Evolutionary conservation across 2,329 filamentous ascomycete species (phyloP), one percentile per base, ranked within the genome.

Genomic region (Alternaria brassicicola): DNA sequence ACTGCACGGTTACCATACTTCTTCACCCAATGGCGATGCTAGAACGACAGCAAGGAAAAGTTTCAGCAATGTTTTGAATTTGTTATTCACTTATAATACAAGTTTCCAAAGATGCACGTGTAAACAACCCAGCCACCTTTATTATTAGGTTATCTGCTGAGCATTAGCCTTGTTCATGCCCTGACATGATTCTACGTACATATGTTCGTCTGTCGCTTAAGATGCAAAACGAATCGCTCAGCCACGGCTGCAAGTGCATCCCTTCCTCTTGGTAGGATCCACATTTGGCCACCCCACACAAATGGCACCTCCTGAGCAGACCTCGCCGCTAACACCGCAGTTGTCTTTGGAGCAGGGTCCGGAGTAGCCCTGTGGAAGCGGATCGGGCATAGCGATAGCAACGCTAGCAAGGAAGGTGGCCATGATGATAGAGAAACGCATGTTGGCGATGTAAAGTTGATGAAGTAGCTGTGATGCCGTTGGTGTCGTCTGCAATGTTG

Each of bases 361-460:
- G 0, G 53, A 52, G 49, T 65, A 71, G 39, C 62, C 67, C 55
- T 64, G 66, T 15, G 68, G 64, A 2, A 62, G 36, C n/a, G 66
- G 66, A 30, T 70, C 66, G 28, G 68, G 67, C 52, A 67, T 59
- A 5, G 68, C 68, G 26, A 57, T 33, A 39, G 57, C 65, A 26
- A 68, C 39, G 55, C 56, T 57, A 9, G 61, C 61, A 4, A 67
- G 48, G 46, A 67, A 39, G 12, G 64, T 58, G 45, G 63, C 53
- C 31, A 65, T 6, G 36, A 67, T 21, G 45, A 65, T 41, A n/a
- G 57, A 59, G 31, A 61, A 25, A 49, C 61, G 64, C 64, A 67
- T 67, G 2, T 17, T 62, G 55, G 31, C 21, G 33, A 25, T 35
- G 33, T 15, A 46, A 25, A 6, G 1, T 15, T 31, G n/a, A 10